Evolutionary conservation across 1,284 basidiomycete genomes (phyloP), one percentile per base, ranked within the genome.

Genomic region (Ceratobasidium sp.): DNA sequence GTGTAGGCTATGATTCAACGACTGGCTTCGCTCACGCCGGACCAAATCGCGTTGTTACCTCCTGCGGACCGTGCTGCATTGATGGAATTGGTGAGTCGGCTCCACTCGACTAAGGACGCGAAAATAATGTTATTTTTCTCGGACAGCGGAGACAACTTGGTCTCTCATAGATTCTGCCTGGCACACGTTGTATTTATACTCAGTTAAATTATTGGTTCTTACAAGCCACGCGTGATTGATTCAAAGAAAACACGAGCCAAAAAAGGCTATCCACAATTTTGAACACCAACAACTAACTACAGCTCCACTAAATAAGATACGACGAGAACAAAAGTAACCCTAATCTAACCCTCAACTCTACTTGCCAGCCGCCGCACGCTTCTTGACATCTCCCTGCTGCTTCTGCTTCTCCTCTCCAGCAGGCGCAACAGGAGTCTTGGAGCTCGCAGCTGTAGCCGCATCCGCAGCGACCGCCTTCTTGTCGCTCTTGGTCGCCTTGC

Each of bases 11-110:
- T 79, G 78, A 72, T 82, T 55, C 74, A 79, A 55, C 83, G 84
- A 75, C 85, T 87, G 0, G 75, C 86, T 25, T 77, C 80, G 60
- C 79, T 87, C 67, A 83, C 84, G 6, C 81, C 81, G 12, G 83
- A 82, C 32, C 85, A 87, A 75, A 83, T 87, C 69, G 79, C 80
- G 38, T 80, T 80, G 4, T 73, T 87, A 52, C 83, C 85, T 35
- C 79, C 82, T 2, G 80, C 79, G 27, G 84, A 86, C 71, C 77
- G 80, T 68, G 82, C 80, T 1, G 82, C 82, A 25, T 81, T 86
- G 67, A 77, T 83, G 75, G 81, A 84, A 70, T 77, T 84, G 45
- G 80, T 80, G 52, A 76, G 80, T 13, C 49, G 17, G 15, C 32
- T 32, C 7, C 22, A 13, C 52, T 12, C 27, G 35, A 32, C 25